Conservation (phyloP, 805 yeast species). For the Torulaspora franciscae region DNA sequence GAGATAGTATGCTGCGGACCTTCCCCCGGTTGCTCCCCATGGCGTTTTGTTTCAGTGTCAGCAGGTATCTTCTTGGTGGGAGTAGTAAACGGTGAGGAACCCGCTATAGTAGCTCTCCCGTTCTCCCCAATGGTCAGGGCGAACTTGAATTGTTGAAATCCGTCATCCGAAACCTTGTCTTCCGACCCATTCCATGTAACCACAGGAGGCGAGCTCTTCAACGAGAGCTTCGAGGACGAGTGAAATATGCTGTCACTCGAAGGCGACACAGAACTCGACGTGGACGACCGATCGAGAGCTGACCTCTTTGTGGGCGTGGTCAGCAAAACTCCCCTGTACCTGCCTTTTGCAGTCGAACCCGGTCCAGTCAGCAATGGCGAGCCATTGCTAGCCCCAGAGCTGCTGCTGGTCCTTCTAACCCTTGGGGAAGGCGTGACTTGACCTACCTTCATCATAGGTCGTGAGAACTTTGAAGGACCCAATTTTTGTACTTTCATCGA, state of each 20-base stretch:
- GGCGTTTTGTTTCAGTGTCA: background rate
- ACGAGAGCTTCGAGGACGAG: constrained; percentile 18
- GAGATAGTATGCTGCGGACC: constrained; percentile 2
- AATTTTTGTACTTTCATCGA: constrained; percentile 32
- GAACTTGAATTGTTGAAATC: constrained; percentile 21
- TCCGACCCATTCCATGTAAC: constrained; percentile 12
- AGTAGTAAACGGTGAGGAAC: constrained; percentile 14
- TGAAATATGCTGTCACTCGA: constrained; percentile 23
- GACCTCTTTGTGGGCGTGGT: constrained; percentile 24
- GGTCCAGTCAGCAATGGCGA: background rate
- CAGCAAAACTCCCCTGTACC: constrained; percentile 30
- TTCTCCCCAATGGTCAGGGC: constrained; percentile 30
- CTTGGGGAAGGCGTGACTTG: constrained; percentile 26
- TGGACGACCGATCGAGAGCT: constrained; percentile 7
- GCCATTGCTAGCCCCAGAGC: background rate
- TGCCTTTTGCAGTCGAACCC: constrained; percentile 18
- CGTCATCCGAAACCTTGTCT: constrained; percentile 4
- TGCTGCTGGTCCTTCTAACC: constrained; percentile 13
- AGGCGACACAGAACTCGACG: constrained; percentile 21
- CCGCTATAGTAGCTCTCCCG: constrained; percentile 34
- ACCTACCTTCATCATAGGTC: constrained; percentile 36
- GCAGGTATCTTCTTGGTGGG: constrained; percentile 2
- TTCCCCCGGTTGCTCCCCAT: background rate
- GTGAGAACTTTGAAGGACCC: constrained; percentile 27
- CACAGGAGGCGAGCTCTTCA: constrained; percentile 18